Base-by-base conservation (phyloP, 768 basidiomycete genomes). In the Xerocomellus amylosporus region DNA sequence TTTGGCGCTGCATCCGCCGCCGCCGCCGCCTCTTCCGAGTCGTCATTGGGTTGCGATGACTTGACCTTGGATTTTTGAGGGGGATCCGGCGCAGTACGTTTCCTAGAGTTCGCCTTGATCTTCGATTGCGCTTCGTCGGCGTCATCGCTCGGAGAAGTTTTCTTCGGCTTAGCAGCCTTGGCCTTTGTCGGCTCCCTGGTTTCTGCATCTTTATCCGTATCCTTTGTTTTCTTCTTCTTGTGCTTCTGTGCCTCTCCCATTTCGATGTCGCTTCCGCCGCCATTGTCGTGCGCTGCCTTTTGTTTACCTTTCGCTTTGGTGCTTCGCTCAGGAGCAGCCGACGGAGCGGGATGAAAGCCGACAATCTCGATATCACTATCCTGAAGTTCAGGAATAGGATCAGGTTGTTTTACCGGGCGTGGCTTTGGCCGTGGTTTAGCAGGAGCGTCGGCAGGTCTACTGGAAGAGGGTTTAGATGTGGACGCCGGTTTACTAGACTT, bases 251-350 rank as follows among this genome's bases (percentile, higher is more conserved):
- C 68, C 17, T 63, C 67, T 54, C 60, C 55, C 24, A 55, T 33
- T 48, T 59, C 61, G 52, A 47, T 19, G 51, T 67, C 54, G 30
- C 58, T 57, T 50, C 33, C 53, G 8, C 43, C 50, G 4, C 54
- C 61, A 46, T 54, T 67, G 8, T 61, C 58, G 2, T 59, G 64
- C 37, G 22, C 30, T 7, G 53, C 71, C 52, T 74, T 78, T 44
- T 73, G 72, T 57, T 80, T 82, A 1, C 73, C 74, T 56, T 73
- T 75, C 13, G 50, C 55, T 45, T 72, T 74, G 24, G 58, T 38
- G 30, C 56, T 55, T 56, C 47, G 63, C 30, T 62, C 66, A n/a
- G 59, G 63, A 33, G 60, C 66, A 37, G 58, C 56, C 15, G 53
- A 34, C 3, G 51, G 42, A 40, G 49, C 54, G 2, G 62, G 58